A percentile compares a stretch with the other conserved stretches of the same genome.
Conservation (phyloP, 805 yeast genomes). For the Wickerhamomyces sydowiorum region DNA sequence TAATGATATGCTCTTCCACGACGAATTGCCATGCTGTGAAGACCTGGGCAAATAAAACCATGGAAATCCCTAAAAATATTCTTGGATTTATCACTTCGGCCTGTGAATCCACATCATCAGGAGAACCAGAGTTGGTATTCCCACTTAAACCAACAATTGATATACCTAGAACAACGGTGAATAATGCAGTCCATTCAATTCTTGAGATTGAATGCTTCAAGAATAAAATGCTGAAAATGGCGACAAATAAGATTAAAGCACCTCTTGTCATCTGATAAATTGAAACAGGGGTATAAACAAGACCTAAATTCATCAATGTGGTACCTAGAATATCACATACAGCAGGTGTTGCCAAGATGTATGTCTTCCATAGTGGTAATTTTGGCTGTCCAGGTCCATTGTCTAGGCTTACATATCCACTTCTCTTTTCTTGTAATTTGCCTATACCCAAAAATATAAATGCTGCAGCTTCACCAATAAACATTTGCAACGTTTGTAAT, state of each 20-base stretch:
- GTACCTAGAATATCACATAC: conserved; percentile 69
- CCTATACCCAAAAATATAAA: conserved; percentile 34
- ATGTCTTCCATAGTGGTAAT: conserved; percentile 22
- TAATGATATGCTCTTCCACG: conserved; percentile 63
- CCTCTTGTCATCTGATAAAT: conserved; percentile 87
- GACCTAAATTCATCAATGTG: conserved; percentile 70
- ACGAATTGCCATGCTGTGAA: conserved; percentile 76
- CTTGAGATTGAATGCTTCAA: conserved; percentile 48
- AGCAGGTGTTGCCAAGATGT: conserved; percentile 53
- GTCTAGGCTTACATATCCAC: neutral
- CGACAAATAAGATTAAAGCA: conserved; percentile 69
- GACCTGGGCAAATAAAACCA: conserved; percentile 58
- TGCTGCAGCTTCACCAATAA: conserved; percentile 60
- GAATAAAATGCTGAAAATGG: conserved; percentile 59
- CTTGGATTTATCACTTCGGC: conserved; percentile 16
- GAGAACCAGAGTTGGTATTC: conserved; percentile 22
- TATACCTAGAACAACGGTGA: conserved; percentile 64
- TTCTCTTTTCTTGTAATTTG: conserved; percentile 7
- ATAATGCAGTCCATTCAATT: conserved; percentile 62
- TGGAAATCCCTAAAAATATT: conserved; percentile 43
- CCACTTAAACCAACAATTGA: conserved; percentile 72
- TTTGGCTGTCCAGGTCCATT: conserved; percentile 4
- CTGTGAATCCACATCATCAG: conserved; percentile 14
- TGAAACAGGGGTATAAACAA: conserved; percentile 70
- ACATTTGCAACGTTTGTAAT: conserved; percentile 76